Evolutionary conservation across 2,329 filamentous ascomycete species (phyloP).

Genomic region (Penicillium sp.): DNA sequence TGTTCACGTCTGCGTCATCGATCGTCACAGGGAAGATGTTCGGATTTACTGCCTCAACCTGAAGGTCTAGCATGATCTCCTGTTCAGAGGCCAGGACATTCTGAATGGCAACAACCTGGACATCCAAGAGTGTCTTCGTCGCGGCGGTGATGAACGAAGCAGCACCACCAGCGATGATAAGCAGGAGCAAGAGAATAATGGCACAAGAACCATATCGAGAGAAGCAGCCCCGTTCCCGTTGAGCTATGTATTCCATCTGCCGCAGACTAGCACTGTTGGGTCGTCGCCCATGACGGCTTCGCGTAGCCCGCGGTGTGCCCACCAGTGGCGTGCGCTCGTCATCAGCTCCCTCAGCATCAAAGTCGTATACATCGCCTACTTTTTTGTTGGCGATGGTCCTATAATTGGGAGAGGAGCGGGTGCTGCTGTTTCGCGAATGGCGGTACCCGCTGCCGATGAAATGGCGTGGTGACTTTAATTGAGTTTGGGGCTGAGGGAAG

Average conservation of each 20-base stretch:
- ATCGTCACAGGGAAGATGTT: slow-evolving; percentile 89
- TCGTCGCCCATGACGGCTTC: slow-evolving; percentile 59
- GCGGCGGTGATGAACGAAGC: slow-evolving; percentile 89
- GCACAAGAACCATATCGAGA: slow-evolving; percentile 83
- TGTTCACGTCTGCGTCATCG: slow-evolving; percentile 81
- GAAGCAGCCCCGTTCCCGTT: slow-evolving; percentile 64
- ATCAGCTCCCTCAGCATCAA: slow-evolving; percentile 80
- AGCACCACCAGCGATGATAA: slow-evolving; percentile 80
- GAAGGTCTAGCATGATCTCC: slow-evolving; percentile 90
- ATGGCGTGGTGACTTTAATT: slow-evolving; percentile 63
- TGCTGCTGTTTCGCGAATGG: slow-evolving; percentile 70
- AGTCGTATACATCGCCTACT: slow-evolving; percentile 68
- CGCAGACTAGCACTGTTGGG: slow-evolving; percentile 61
- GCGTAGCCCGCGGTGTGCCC: slow-evolving; percentile 60
- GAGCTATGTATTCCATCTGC: slow-evolving; percentile 73
- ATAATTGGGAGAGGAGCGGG: slow-evolving; percentile 58
- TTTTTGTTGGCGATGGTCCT: slow-evolving; percentile 54
- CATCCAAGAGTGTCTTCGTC: slow-evolving; percentile 79
- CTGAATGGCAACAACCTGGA: slow-evolving; percentile 76
- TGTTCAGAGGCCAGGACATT: slow-evolving; percentile 93
- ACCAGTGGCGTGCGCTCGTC: slow-evolving; percentile 87
- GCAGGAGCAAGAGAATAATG: slow-evolving; percentile 76
- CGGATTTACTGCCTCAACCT: slow-evolving; percentile 85
- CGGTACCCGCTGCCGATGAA: slow-evolving; percentile 57
- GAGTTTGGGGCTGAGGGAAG: slow-evolving; percentile 64